Percentiles rank a stretch among this genome's conserved stretches.
Evolutionary conservation across 2,329 filamentous ascomycete genomes (phyloP).

Genomic region (Ramichloridium luteum): DNA sequence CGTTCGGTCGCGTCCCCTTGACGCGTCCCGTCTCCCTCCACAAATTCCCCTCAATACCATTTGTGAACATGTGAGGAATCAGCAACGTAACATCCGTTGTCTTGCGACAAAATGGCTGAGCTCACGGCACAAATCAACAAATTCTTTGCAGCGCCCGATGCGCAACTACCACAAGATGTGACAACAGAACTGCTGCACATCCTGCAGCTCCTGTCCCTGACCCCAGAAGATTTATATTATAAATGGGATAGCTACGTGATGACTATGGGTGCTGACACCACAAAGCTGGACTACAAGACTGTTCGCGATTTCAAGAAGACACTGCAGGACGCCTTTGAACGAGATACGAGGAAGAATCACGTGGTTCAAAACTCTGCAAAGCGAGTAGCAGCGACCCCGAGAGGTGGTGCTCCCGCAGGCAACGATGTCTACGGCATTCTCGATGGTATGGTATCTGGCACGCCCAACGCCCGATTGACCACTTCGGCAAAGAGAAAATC

Average conservation of each 20-base stretch:
- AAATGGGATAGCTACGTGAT: constrained; percentile 99
- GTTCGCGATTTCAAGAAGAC: constrained; percentile 73
- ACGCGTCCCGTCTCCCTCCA: constrained; percentile 7
- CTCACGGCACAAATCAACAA: constrained; percentile 43
- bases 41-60: no score
- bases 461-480: constrained; percentile 28
- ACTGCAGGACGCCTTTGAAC: constrained; percentile 72
- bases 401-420: constrained; percentile 37
- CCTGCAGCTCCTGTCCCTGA: constrained; percentile 68
- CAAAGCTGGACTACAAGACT: constrained; percentile 56
- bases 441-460: constrained; percentile 35
- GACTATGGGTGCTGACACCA: constrained; percentile 77
- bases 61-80: no score
- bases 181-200: constrained; percentile 74
- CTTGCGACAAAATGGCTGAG: constrained; percentile 43
- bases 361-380: constrained; percentile 47
- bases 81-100: constrained; percentile 6
- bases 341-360: constrained; percentile 55
- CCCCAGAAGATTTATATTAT: constrained; percentile 80
- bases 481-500: constrained; percentile 37
- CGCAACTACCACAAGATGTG: constrained; percentile 61
- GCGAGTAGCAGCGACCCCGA: constrained; percentile 48
- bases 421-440: constrained; percentile 63
- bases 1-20: constrained; percentile 20
- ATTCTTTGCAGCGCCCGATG: constrained; percentile 42